phyloP scores from a whole-genome alignment of 2,329 filamentous ascomycete genomes.

The Pseudogymnoascus sp. region DNA sequence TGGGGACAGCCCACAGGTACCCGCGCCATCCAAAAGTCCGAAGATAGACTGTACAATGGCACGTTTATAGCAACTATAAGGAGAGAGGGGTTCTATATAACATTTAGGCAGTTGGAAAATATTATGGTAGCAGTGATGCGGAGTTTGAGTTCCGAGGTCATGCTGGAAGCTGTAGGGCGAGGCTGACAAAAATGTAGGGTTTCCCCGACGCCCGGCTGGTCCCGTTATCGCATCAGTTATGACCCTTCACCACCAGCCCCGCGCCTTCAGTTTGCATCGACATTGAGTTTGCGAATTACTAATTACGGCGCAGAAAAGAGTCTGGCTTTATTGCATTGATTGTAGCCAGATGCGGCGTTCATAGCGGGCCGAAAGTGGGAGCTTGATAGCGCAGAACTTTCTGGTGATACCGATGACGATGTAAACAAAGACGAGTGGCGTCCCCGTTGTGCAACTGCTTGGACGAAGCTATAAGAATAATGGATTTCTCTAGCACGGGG shows the following conservation, averaged over 20 bases:
- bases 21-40: background rate
- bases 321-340: background rate
- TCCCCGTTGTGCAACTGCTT: background rate
- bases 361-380: background rate
- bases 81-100: background rate
- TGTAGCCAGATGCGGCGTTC: background rate
- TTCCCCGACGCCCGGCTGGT: background rate
- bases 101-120: background rate
- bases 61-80: background rate
- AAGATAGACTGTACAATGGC: background rate
- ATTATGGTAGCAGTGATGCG: background rate
- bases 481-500: background rate
- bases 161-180: background rate
- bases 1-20: background rate
- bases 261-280: background rate
- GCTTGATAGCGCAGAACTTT: background rate
- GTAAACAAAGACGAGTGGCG: background rate
- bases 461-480: background rate
- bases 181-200: constrained; percentile 4
- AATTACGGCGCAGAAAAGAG: background rate
- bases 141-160: background rate
- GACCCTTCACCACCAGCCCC: background rate
- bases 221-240: background rate
- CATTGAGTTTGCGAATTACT: background rate
- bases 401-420: background rate